Evolutionary conservation across 495 filamentous ascomycete species (phyloP).

Genomic region (Bathelium albidoporum): DNA sequence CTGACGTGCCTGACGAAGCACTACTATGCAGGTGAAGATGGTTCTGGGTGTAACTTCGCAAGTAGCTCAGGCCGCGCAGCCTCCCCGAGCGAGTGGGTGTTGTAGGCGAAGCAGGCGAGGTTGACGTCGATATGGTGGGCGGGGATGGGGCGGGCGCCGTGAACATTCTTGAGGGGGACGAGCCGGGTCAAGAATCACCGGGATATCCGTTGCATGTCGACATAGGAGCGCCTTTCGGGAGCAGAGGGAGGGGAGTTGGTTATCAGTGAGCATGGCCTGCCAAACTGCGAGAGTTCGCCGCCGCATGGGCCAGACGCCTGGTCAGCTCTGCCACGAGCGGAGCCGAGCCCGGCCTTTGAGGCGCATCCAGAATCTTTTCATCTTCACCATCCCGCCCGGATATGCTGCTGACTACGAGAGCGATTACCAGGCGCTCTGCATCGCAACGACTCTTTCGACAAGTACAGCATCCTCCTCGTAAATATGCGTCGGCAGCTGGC

Average conservation of each 20-base stretch:
- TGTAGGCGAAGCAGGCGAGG: slow-evolving; percentile 35
- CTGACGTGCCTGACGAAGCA: slow-evolving; percentile 2
- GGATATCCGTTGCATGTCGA: neutral
- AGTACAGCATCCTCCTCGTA: neutral
- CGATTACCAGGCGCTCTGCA: neutral
- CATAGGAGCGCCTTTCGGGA: neutral
- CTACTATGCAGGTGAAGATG: slow-evolving; percentile 45
- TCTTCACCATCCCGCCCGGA: neutral
- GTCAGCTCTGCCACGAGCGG: neutral
- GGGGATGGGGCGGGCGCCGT: slow-evolving; percentile 40
- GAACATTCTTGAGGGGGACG: slow-evolving; percentile 36
- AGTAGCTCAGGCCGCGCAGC: slow-evolving; percentile 61
- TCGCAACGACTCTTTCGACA: neutral
- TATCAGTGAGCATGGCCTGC: neutral
- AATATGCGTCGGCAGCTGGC: neutral
- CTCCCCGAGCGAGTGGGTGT: slow-evolving; percentile 48
- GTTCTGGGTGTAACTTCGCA: slow-evolving; percentile 61
- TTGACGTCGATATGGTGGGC: slow-evolving; percentile 36
- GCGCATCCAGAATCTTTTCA: neutral
- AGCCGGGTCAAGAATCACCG: neutral
- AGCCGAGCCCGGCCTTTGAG: neutral
- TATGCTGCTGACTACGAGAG: neutral
- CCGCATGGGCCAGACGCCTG: neutral
- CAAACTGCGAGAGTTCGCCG: neutral
- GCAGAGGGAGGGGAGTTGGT: neutral